phyloP scores from a whole-genome alignment of 805 yeast species.

The Candida silvicultrix region DNA sequence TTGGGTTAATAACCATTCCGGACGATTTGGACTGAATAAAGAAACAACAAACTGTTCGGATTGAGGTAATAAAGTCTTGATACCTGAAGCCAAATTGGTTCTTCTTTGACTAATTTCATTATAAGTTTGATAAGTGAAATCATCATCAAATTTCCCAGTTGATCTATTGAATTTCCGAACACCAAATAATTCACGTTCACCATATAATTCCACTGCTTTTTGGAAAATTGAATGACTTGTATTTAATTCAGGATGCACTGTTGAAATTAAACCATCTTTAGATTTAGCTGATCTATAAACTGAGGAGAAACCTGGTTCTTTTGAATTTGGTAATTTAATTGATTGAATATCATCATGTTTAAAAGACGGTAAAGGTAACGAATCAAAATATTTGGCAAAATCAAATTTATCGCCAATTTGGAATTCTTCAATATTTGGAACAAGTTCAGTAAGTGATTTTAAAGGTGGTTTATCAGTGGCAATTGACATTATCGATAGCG shows the following conservation, averaged over 20 bases:
- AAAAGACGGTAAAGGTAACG: background rate
- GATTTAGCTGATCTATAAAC: constrained; percentile 35
- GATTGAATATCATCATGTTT: constrained; percentile 12
- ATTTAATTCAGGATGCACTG: constrained; percentile 33
- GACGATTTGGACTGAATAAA: constrained; percentile 47
- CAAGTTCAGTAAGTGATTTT: background rate
- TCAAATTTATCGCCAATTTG: background rate
- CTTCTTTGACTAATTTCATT: background rate
- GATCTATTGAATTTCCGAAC: background rate
- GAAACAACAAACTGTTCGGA: constrained; percentile 40
- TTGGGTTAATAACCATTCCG: constrained; percentile 64
- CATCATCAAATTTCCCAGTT: background rate
- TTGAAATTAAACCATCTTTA: constrained; percentile 25
- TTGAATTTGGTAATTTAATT: constrained; percentile 25
- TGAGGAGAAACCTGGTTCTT: constrained; percentile 30
- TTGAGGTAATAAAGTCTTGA: constrained; percentile 26
- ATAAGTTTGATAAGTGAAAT: background rate
- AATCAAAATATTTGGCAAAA: background rate
- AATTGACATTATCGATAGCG: background rate
- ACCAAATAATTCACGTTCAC: background rate
- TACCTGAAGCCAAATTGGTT: constrained; percentile 44
- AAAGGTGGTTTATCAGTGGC: background rate
- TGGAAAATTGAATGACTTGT: constrained; percentile 36
- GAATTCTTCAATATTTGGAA: background rate
- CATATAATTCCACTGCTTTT: constrained; percentile 17